phyloP scores from a whole-genome alignment of 495 filamentous ascomycete genomes.

The Lineolata rhizophorae region DNA sequence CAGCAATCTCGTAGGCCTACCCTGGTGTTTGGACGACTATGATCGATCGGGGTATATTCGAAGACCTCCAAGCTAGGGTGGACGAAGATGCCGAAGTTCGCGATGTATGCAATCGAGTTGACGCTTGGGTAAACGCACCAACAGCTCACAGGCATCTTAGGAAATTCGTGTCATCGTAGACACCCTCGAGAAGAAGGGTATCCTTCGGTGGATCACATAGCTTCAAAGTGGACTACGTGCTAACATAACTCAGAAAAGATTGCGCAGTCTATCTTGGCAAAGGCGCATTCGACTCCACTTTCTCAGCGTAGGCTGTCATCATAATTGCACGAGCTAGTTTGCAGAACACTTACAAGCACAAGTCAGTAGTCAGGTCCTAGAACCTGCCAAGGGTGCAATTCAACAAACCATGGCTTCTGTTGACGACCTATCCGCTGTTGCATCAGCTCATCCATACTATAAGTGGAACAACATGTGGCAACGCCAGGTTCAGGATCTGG shows the following conservation, averaged over 20 bases:
- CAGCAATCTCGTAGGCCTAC: too few relatives aligned
- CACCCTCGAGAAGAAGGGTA: constrained; percentile 50
- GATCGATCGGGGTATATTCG: constrained; percentile 71
- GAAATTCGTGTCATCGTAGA: constrained; percentile 64
- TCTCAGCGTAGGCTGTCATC: constrained; percentile 38
- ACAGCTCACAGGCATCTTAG: constrained; percentile 14
- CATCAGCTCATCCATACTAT: constrained; percentile 81
- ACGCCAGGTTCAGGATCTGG: constrained; percentile 63
- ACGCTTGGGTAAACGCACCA: constrained; percentile 1
- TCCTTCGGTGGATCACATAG: constrained; percentile 1
- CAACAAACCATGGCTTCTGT: constrained; percentile 32
- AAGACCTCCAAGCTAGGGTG: constrained; percentile 67
- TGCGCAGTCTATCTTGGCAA: constrained; percentile 61
- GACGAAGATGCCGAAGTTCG: constrained; percentile 66
- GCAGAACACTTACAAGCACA: constrained; percentile 7
- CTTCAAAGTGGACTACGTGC: neutral
- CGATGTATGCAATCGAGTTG: constrained; percentile 36
- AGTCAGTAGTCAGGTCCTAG: constrained; percentile 22
- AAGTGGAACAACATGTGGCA: constrained; percentile 80
- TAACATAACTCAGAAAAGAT: constrained; percentile 10
- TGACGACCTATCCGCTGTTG: constrained; percentile 38
- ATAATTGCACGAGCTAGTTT: neutral
- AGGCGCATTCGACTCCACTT: constrained; percentile 68
- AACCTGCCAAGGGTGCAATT: constrained; percentile 32
- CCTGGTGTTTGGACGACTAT: too few relatives aligned